Evolutionary conservation across 371 early-diverging fungal species (phyloP), one percentile per base, ranked within the genome.

Genomic region (Mortierella sp.): DNA sequence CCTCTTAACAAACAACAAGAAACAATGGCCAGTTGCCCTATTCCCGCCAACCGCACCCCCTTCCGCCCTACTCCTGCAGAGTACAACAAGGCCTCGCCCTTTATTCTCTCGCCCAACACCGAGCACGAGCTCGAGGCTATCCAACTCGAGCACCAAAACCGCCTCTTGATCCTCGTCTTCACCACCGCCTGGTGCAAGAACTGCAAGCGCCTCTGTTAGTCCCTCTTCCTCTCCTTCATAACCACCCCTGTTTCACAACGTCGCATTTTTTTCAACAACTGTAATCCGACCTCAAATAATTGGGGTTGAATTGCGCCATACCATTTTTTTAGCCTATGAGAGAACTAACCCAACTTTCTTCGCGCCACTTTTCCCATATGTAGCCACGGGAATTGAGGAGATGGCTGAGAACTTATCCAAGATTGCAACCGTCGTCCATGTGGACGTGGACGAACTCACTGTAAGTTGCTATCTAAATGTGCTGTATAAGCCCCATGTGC

Each of bases 141-240:
- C 56, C 74, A 82, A 32, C 65, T 82, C 70, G 60, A 79, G 44
- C 65, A 81, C 29, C 82, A 74, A 24, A 49, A 86, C 16, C 79
- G 79, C 3, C 76, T 82, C 75, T 54, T 82, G n/a, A 80, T 86
- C 35, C 77, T 86, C 27, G 75, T 86, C 73, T 86, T 76, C 68
- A 79, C 86, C 12, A 82, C 86, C 0, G 86, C 86, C 21, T 86
- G 86, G 86, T 86, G 86, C 80, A 86, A 86, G 75, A 86, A 86
- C 75, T 86, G 86, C 82, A 86, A 86, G 72, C 79, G 86, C 5
- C 60, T 86, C 24, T 71, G 86, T 85, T 18, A 46, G 79, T 72
- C 14, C 38, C 27, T 41, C 21, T n/a, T 32, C 14, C n/a, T 35
- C 12, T 27, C 41, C n/a, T 38, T 7, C 24, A 12, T 6, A 27